Evolutionary conservation across 768 basidiomycete species (phyloP).

Genomic region (Calocybe cyanea): DNA sequence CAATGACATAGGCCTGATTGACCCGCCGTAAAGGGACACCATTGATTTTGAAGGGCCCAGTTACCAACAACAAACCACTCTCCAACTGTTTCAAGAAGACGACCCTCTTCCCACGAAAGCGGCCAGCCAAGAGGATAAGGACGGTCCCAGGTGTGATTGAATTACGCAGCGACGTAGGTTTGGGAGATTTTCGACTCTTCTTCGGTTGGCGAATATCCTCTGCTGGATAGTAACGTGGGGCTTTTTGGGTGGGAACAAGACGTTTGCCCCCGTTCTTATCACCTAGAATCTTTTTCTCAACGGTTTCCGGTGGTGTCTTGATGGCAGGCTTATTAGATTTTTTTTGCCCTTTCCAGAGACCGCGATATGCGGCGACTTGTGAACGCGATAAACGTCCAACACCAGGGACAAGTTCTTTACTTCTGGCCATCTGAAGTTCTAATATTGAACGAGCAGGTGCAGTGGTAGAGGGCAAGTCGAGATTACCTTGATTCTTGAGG

Average conservation of each 20-base stretch:
- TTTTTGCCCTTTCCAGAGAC: constrained; percentile 82
- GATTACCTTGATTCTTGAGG: constrained; percentile 49
- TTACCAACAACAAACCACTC: constrained; percentile 90
- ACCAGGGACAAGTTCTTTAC: constrained; percentile 77
- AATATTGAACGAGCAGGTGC: constrained; percentile 5
- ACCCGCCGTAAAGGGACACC: constrained; percentile 97
- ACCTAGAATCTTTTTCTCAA: constrained; percentile 83
- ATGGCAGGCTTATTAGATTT: constrained; percentile 66
- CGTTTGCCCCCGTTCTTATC: constrained; percentile 90
- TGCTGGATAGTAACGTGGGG: constrained; percentile 90
- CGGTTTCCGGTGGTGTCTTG: constrained; percentile 54
- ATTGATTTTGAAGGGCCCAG: constrained; percentile 97
- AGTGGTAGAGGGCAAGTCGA: constrained; percentile 7
- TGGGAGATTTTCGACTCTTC: constrained; percentile 84
- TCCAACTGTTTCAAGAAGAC: constrained; percentile 96
- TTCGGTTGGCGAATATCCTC: constrained; percentile 92
- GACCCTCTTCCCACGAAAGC: constrained; percentile 97
- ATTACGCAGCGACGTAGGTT: constrained; percentile 74
- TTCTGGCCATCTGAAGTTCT: constrained; percentile 67
- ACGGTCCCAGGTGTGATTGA: constrained; percentile 93
- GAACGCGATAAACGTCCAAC: constrained; percentile 83
- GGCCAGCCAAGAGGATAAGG: constrained; percentile 94
- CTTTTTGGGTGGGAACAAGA: constrained; percentile 80
- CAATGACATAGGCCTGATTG: constrained; percentile 98
- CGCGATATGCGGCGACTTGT: constrained; percentile 74